phyloP scores from a whole-genome alignment of 2,329 filamentous ascomycete genomes.

The Lithohypha guttulata region DNA sequence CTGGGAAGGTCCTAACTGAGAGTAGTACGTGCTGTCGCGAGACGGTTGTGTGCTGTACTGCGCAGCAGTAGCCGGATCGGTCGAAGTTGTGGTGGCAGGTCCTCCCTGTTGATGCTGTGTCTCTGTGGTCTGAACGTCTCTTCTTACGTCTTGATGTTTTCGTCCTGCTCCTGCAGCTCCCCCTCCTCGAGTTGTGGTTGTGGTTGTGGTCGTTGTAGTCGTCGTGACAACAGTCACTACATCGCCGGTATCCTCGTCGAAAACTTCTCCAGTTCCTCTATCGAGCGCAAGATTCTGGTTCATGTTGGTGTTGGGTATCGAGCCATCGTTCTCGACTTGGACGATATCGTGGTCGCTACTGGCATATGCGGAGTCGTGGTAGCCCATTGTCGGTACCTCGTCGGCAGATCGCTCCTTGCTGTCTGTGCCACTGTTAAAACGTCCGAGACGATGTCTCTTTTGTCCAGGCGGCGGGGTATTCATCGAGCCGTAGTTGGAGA shows the following conservation, averaged over 20 bases:
- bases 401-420: conserved; percentile 15
- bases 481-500: conserved; percentile 3
- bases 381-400: conserved; percentile 1
- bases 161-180: conserved; percentile 15
- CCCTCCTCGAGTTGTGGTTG: conserved; percentile 17
- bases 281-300: conserved; percentile 18
- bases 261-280: conserved; percentile 19
- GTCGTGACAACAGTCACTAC: conserved; percentile 21
- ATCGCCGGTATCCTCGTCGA: conserved; percentile 21
- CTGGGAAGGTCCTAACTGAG: conserved; percentile 10
- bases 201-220: conserved; percentile 21
- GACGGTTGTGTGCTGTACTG: background rate
- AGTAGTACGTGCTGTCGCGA: conserved; percentile 1
- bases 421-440: conserved; percentile 42
- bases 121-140: conserved; percentile 15
- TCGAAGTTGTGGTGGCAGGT: background rate
- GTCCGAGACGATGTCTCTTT: conserved; percentile 50
- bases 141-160: conserved; percentile 11
- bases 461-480: conserved; percentile 25
- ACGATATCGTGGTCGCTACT: conserved; percentile 19
- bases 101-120: conserved; percentile 3
- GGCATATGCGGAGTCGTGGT: conserved; percentile 19
- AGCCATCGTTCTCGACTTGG: conserved; percentile 19
- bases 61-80: background rate
- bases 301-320: conserved; percentile 20